Base-by-base conservation (phyloP, 1,139 yeast species). In the Lodderomyces jiufengensis region DNA sequence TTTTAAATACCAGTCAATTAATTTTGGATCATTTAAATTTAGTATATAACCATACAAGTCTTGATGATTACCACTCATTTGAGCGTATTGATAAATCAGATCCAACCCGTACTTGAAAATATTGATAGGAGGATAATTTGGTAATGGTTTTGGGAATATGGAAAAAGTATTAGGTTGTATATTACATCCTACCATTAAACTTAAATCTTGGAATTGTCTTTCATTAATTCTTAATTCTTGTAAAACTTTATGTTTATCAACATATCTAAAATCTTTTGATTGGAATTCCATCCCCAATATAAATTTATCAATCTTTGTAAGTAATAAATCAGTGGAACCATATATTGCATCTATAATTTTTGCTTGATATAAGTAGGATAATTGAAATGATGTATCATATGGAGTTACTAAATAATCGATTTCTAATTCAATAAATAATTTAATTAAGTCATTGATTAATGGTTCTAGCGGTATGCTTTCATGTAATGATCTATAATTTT, bases 361-460 rank as follows among this genome's bases (percentile, higher is more conserved):
- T 33, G 63, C 70, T 37, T 71, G 73, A 45, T 73, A 66, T 50
- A 90, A 63, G 51, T 86, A 87, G 8, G 86, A 77, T 48, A 92
- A 67, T 59, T 92, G 97, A 37, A 84, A 78, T 56, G 88, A 79
- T 0, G 97, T 78, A 38, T 80, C 74, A 52, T 81, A 88, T 2
- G 98, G 98, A 23, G 95, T 84, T 12, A 88, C 76, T 42, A 87
- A 59, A 52, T 76, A 90, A 44, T 80, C 84, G 20, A 86, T 64
- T 3, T 67, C 73, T 37, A 73, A 66, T 18, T 71, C 75, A 33
- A 73, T 69, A 43, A 92, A 75, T 42, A 76, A 73, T 27, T 70
- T 61, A 42, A 84, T 65, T 44, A 86, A 63, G 44, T 78, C 80
- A 37, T 72, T 65, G 40, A 73, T 59, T 57, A 79, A 70, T 2